Percentiles rank a stretch among this genome's conserved stretches.
phyloP scores from a whole-genome alignment of 2,329 filamentous ascomycete genomes.

The Amauroascus verrucosus region DNA sequence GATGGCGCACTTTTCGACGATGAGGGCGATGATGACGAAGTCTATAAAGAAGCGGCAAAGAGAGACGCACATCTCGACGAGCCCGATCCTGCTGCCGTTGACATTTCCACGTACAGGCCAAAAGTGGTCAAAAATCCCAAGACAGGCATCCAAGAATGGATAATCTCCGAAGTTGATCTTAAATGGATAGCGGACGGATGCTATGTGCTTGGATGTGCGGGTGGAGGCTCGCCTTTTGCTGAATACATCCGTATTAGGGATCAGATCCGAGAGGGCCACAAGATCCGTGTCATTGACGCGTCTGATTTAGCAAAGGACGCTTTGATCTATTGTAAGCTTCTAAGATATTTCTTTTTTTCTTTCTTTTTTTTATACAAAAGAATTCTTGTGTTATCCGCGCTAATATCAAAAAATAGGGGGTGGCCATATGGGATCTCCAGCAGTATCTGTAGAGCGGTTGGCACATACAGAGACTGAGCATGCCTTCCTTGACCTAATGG shows the following conservation, averaged over 20 bases:
- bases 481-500: constrained; percentile 42
- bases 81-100: constrained; percentile 17
- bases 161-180: constrained; percentile 38
- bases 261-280: constrained; percentile 32
- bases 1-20: constrained; percentile 19
- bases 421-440: constrained; percentile 50
- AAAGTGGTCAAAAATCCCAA: constrained; percentile 27
- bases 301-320: constrained; percentile 37
- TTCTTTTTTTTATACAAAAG: constrained; percentile 25
- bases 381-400: too few species aligned
- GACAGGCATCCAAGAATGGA: constrained; percentile 28
- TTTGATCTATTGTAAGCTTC: constrained; percentile 34
- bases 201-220: constrained; percentile 41
- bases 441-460: constrained; percentile 52
- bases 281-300: constrained; percentile 34
- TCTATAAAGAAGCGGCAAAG: constrained; percentile 17
- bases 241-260: constrained; percentile 36
- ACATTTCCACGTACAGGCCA: constrained; percentile 32
- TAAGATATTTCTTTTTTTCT: constrained; percentile 34
- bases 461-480: constrained; percentile 44
- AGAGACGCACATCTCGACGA: constrained; percentile 11
- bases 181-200: constrained; percentile 40
- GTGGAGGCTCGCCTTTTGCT: constrained; percentile 39
- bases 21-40: constrained; percentile 21
- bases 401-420: constrained; percentile 32